Base-by-base conservation (phyloP, 2,329 filamentous ascomycete species). In the Dothideomycetes sp. region DNA sequence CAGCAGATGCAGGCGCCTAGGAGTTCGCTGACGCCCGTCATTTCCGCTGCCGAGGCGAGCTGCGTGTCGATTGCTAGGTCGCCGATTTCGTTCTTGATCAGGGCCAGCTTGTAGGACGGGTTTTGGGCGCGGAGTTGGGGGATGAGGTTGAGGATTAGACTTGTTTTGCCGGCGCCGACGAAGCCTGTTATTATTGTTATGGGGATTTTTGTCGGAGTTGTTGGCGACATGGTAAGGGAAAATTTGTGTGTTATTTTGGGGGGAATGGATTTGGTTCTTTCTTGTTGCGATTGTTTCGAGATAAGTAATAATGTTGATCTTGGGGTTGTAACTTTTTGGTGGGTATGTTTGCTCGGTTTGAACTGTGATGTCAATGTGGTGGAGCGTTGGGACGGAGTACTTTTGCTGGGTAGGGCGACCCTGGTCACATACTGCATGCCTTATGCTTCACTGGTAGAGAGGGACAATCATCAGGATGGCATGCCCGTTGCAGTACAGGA, bases 1-100 rank as follows among this genome's bases (percentile, higher is more conserved):
- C 91, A 98, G 74, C 91, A 98, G 62, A 98, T 96, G 65, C 91
- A 96, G 49, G 89, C 91, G 59, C 94, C 94, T 39, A 98, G 79
- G 1, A 98, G 73, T 62, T 98, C 91, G 52, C 84, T 83, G 4
- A 94, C 88, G 40, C 87, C 89, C 1, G 85, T 81, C 50, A 98
- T 87, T 46, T 88, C 79, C 36, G 77, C 77, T 11, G 82, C 82
- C 0, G 82, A 72, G 12, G 91, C 89, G 19, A 98, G 80, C 59
- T 94, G 84, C 1, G 84, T 91, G 68, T 98, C 91, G 57, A 98
- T 73, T 27, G 87, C 88, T 31, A 98, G 65, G 59, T 96, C 88
- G 56, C 91, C 91, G 61, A 95, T 96, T 65, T 98, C 91, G 64
- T 98, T 98, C 61, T 98, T 98, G 40, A 98, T 75, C 12, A 98